Evolutionary conservation across 164 flowering plant genomes (phyloP).

Genomic region (Protea cynaroides): DNA sequence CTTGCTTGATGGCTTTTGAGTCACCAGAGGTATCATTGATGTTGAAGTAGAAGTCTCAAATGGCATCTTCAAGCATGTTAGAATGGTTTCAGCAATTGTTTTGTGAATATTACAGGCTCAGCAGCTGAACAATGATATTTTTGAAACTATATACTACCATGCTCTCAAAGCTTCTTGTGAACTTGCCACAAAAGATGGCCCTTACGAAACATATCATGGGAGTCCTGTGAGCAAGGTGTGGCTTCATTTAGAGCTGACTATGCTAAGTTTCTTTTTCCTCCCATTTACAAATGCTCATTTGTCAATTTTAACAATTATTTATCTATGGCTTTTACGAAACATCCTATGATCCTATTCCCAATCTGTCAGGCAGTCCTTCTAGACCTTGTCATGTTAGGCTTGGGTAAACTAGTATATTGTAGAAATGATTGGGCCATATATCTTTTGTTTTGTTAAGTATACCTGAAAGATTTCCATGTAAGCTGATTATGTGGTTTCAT

Average conservation of each 20-base stretch:
- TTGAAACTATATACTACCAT: conserved; percentile 76
- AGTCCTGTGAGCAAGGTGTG: conserved; percentile 77
- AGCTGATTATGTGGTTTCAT: too few species aligned
- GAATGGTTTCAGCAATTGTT: too few species aligned
- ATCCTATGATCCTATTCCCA: too few species aligned
- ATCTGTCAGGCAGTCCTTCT: too few species aligned
- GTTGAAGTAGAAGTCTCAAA: neutral
- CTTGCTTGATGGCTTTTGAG: conserved; percentile 78
- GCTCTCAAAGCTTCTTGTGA: conserved; percentile 60
- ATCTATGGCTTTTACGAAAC: too few species aligned
- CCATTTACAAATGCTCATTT: neutral
- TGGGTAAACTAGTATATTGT: too few species aligned
- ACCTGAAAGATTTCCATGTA: too few species aligned
- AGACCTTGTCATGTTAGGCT: too few species aligned
- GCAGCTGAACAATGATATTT: conserved; percentile 67
- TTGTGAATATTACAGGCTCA: conserved; percentile 44
- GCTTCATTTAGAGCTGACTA: neutral
- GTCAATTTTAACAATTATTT: neutral
- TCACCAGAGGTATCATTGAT: conserved; percentile 48
- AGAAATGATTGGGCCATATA: too few species aligned
- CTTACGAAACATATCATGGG: conserved; percentile 65
- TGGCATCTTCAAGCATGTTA: neutral
- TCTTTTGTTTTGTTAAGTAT: too few species aligned
- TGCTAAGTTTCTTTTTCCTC: neutral
- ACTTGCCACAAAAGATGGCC: conserved; percentile 54